Conservation (phyloP, 208 protist genomes). For the Tritrichomonas foetus region DNA sequence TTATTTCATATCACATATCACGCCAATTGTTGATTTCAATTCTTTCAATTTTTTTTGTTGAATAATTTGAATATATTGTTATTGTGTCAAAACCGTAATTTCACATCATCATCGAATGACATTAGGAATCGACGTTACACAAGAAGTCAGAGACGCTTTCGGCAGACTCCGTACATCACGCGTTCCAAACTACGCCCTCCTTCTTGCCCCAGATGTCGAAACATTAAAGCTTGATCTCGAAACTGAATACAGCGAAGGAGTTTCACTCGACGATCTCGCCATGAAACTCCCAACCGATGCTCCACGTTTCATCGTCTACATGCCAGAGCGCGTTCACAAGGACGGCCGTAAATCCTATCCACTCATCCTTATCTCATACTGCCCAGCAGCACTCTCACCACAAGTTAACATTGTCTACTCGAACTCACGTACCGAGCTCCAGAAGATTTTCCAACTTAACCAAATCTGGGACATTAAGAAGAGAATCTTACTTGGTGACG, state of each 20-base stretch:
- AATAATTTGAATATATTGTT: too few relatives aligned
- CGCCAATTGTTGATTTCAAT: too few relatives aligned
- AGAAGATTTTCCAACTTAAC: neutral
- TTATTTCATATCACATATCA: too few relatives aligned
- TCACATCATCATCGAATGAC: neutral
- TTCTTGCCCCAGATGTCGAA: neutral
- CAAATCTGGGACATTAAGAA: constrained; percentile 20
- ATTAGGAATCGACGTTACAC: neutral
- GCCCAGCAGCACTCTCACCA: neutral
- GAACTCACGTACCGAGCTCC: neutral
- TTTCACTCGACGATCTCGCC: neutral
- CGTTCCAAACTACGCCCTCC: neutral
- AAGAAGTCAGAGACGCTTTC: neutral
- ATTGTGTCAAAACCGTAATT: too few relatives aligned
- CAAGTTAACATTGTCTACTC: constrained; percentile 24
- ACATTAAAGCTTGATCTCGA: neutral
- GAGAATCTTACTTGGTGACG: neutral
- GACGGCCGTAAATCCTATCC: constrained; percentile 39
- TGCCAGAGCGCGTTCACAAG: neutral
- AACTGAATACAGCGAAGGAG: neutral
- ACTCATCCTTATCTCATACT: neutral
- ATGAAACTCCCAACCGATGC: neutral
- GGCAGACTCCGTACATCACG: neutral
- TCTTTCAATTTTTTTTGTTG: too few relatives aligned
- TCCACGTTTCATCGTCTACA: neutral